Conservation (phyloP, 2,329 filamentous ascomycete genomes). For the Zelopaecilomyces penicillatus region DNA sequence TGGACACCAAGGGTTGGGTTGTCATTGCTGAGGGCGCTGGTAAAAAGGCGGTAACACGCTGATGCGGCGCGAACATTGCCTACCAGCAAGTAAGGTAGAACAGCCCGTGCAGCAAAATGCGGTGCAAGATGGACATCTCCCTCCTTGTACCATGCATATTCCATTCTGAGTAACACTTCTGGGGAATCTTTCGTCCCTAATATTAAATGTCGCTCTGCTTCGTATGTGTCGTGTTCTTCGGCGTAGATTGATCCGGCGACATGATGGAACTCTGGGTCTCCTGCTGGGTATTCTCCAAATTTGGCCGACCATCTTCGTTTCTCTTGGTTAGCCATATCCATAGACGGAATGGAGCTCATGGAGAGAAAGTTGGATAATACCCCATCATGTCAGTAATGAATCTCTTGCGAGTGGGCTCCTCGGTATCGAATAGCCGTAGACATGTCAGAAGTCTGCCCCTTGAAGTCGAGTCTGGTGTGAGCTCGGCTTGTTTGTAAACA, state of each 20-base stretch:
- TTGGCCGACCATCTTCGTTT: slow-evolving; percentile 63
- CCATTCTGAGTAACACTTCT: slow-evolving; percentile 68
- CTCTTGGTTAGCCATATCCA: background rate
- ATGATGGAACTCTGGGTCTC: slow-evolving; percentile 91
- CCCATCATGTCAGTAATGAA: slow-evolving; percentile 79
- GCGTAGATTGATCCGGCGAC: slow-evolving; percentile 81
- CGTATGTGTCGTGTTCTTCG: slow-evolving; percentile 87
- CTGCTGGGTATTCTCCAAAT: slow-evolving; percentile 78
- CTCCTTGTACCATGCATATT: slow-evolving; percentile 89
- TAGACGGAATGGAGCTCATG: background rate
- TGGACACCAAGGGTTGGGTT: slow-evolving; percentile 59
- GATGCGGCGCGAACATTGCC: slow-evolving; percentile 89
- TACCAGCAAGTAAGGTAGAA: slow-evolving; percentile 83
- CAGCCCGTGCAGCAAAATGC: slow-evolving; percentile 74
- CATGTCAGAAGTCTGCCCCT: slow-evolving; percentile 71
- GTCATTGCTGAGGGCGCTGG: slow-evolving; percentile 30
- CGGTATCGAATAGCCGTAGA: slow-evolving; percentile 68
- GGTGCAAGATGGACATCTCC: slow-evolving; percentile 83
- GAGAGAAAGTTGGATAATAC: slow-evolving; percentile 33
- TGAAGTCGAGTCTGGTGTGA: slow-evolving; percentile 64
- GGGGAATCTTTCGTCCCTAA: slow-evolving; percentile 86
- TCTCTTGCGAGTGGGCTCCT: slow-evolving; percentile 87
- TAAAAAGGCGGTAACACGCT: slow-evolving; percentile 63
- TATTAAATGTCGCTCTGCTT: slow-evolving; percentile 83
- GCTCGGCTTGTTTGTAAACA: slow-evolving; percentile 79